Conservation (phyloP, 2,329 filamentous ascomycete genomes). For the Ilyonectria mors-panacis region DNA sequence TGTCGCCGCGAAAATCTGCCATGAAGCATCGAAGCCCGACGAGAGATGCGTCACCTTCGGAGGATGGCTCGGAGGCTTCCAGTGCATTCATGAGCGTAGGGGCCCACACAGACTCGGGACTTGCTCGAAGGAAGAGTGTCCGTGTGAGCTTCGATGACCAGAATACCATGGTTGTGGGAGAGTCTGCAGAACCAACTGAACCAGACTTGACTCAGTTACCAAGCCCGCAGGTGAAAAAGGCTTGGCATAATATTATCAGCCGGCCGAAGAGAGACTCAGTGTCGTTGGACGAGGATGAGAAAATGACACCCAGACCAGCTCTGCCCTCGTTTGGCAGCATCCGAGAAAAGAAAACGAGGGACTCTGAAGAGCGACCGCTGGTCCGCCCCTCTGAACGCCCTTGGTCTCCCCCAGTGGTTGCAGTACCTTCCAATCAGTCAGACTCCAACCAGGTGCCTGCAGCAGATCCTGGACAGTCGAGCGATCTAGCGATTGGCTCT, state of each 20-base stretch:
- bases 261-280: constrained; percentile 63
- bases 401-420: constrained; percentile 43
- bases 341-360: constrained; percentile 71
- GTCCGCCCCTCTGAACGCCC: constrained; percentile 66
- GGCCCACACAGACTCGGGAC: constrained; percentile 54
- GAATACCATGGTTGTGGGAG: constrained; percentile 68
- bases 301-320: constrained; percentile 82
- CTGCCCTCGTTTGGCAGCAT: constrained; percentile 84
- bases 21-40: constrained; percentile 75
- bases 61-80: constrained; percentile 63
- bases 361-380: constrained; percentile 69
- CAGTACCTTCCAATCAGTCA: constrained; percentile 32
- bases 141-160: constrained; percentile 86
- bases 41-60: constrained; percentile 65
- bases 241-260: constrained; percentile 68
- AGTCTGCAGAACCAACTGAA: constrained; percentile 57
- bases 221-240: constrained; percentile 57
- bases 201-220: constrained; percentile 57
- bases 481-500: constrained; percentile 71
- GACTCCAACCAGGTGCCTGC: constrained; percentile 46
- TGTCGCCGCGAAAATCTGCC: constrained; percentile 84
- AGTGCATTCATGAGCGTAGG: constrained; percentile 45
- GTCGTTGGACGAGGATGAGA: constrained; percentile 71
- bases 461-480: constrained; percentile 65
- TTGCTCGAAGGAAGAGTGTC: constrained; percentile 73